Percentiles rank a stretch among this genome's conserved stretches.
Evolutionary conservation across 2,329 filamentous ascomycete species (phyloP).

Genomic region (Talaromyces pinophilus): DNA sequence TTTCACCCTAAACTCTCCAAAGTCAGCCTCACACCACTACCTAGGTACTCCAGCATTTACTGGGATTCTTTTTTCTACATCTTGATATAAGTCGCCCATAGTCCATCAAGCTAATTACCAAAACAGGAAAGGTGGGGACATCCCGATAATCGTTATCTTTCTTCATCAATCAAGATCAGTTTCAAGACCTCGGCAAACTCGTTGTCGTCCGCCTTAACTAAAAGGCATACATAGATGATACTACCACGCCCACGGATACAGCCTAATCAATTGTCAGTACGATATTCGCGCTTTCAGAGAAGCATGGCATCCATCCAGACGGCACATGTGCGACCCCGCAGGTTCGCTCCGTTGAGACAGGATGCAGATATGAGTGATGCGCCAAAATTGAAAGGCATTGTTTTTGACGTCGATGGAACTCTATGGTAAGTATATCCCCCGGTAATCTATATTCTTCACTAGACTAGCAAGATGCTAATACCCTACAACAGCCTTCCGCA

Average conservation of each 20-base stretch:
- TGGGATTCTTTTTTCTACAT: background rate
- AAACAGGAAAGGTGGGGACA: constrained; percentile 17
- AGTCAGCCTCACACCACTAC: background rate
- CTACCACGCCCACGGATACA: background rate
- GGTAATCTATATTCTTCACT: background rate
- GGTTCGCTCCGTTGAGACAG: constrained; percentile 54
- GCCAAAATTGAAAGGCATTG: constrained; percentile 57
- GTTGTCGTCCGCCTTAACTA: background rate
- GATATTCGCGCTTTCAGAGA: constrained; percentile 1
- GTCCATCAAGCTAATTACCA: constrained; percentile 10
- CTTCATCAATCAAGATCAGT: background rate
- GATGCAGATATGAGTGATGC: constrained; percentile 34
- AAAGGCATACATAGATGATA: background rate
- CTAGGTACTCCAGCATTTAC: background rate
- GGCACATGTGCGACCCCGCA: constrained; percentile 38
- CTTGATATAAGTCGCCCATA: background rate
- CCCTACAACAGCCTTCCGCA: constrained; percentile 69
- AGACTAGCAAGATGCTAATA: background rate
- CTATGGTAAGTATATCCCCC: constrained; percentile 65
- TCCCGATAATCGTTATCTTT: background rate
- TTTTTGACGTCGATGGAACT: constrained; percentile 96
- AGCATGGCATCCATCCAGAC: constrained; percentile 31
- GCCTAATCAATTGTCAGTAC: background rate
- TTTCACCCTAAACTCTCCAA: background rate
- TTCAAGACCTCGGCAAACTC: background rate